Base-by-base conservation (phyloP, 148 eudicot species). In the Rhododendron ferrugineum region DNA sequence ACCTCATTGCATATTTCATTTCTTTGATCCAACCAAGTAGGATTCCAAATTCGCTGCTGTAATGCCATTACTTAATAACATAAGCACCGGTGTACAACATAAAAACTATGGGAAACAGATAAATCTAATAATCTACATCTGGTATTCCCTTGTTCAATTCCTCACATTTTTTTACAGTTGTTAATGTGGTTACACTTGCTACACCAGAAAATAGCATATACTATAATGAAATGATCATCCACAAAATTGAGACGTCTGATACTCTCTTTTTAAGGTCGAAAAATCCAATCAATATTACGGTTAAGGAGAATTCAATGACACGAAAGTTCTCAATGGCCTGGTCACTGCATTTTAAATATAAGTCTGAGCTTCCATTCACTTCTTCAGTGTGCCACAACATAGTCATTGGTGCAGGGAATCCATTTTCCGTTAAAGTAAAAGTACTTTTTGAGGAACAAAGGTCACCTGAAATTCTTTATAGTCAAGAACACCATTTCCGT, bases 21-120 rank as follows among this genome's bases (percentile, higher is more conserved):
- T 81, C 84, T 89, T 82, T 90, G 84, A 82, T 89, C 92, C 49
- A 92, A 89, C 88, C 87, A 84, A 14, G 88, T 58, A 0, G 93
- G 90, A 84, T 93, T 92, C 99, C 98, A 97, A 83, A 97, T 92
- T 62, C 93, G 86, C 85, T 89, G 96, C 98, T 95, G 96, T 81
- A 89, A 86, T 84, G 64, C 52, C 82, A 85, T 79, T 30, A 68
- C 36, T 60, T 20, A 85, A 23, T 4, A 84, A 44, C 32, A 85
- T 37, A 30, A 85, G 87, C 44, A 79, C 46, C 11, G 6, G 46
- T 34, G 23, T 37, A 37, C 26, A 36, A 30, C 37, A 30, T 64
- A 26, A 28, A 78, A 58, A n/a, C 50, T 26, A 26, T 9, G 42
- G 42, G 37, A 15, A 50, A 52, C 15, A 5, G 44, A 6, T 5